Percentiles rank a stretch among this genome's conserved stretches.
Conservation (phyloP, 768 basidiomycete genomes). For the Kwoniella sp. region DNA sequence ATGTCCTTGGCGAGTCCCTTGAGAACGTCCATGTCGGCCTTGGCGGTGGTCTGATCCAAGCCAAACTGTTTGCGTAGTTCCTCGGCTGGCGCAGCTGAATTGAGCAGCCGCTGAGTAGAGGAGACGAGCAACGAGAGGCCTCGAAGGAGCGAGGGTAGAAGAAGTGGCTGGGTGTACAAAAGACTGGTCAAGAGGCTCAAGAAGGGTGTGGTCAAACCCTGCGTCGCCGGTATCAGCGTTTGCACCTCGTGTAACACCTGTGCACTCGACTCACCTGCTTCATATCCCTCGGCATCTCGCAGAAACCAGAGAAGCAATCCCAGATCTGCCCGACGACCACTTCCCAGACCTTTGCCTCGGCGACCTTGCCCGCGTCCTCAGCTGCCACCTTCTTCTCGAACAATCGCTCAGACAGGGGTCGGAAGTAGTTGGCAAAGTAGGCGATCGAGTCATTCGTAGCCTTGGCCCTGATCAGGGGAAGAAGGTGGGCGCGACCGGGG, state of each 20-base stretch:
- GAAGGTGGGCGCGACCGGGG: constrained; percentile 84
- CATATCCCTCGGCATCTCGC: constrained; percentile 72
- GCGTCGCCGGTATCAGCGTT: no score
- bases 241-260: no score
- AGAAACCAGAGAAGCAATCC: constrained; percentile 87
- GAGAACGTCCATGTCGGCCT: constrained; percentile 66
- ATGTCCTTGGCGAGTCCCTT: constrained; percentile 78
- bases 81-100: constrained; percentile 51
- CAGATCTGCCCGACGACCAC: constrained; percentile 91
- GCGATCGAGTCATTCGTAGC: constrained; percentile 67
- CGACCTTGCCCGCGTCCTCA: constrained; percentile 57
- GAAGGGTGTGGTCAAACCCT: constrained; percentile 73
- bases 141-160: constrained; percentile 74
- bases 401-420: constrained; percentile 88
- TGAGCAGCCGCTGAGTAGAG: constrained; percentile 62
- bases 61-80: constrained; percentile 52
- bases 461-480: constrained; percentile 76
- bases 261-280: constrained; percentile 56
- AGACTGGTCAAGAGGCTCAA: constrained; percentile 87
- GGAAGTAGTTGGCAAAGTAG: constrained; percentile 86
- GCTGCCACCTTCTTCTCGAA: constrained; percentile 81
- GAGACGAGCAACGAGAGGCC: constrained; percentile 78
- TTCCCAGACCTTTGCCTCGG: constrained; percentile 92
- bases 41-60: constrained; percentile 61
- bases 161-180: constrained; percentile 80